These are phyloP conservation scores for Mycena maculata DNA, from an alignment of 768 basidiomycete species.

Conservation along the genomic window DNA sequence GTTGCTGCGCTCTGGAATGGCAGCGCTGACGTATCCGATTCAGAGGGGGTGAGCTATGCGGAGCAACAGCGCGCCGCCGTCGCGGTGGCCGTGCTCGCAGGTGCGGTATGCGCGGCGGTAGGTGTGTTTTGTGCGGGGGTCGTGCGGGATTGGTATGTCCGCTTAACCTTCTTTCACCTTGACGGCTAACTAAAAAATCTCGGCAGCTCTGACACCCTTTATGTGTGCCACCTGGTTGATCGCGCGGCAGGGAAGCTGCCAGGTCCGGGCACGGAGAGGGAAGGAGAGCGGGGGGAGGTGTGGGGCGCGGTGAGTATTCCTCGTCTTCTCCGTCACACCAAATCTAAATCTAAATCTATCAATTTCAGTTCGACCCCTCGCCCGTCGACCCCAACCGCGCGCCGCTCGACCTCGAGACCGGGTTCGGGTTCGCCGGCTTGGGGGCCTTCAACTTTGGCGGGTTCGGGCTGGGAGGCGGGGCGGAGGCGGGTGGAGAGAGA, in stretches of 20 bases:
- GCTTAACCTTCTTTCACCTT: background rate
- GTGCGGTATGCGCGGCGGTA: slow-evolving; percentile 32
- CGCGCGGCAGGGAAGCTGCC: slow-evolving; percentile 28
- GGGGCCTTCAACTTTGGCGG: slow-evolving; percentile 24
- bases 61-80: slow-evolving; percentile 34
- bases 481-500: background rate
- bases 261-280: background rate
- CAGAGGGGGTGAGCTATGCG: slow-evolving; percentile 30
- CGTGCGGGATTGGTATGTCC: slow-evolving; percentile 27
- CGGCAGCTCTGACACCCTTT: slow-evolving; percentile 31
- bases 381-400: slow-evolving; percentile 5
- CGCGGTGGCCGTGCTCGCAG: slow-evolving; percentile 29
- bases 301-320: slow-evolving; percentile 27
- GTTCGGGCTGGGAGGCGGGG: slow-evolving; percentile 20
- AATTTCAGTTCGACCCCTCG: slow-evolving; percentile 26
- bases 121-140: slow-evolving; percentile 33
- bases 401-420: slow-evolving; percentile 31
- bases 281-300: slow-evolving; percentile 27
- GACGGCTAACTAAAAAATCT: background rate
- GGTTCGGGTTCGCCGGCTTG: slow-evolving; percentile 13
- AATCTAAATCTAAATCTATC: background rate
- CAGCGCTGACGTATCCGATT: background rate
- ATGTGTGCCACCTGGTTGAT: slow-evolving; percentile 31
- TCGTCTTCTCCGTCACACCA: background rate
- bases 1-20: too few species aligned